Conservation (phyloP, 768 basidiomycete genomes). For the Hygrocybe coccinea region DNA sequence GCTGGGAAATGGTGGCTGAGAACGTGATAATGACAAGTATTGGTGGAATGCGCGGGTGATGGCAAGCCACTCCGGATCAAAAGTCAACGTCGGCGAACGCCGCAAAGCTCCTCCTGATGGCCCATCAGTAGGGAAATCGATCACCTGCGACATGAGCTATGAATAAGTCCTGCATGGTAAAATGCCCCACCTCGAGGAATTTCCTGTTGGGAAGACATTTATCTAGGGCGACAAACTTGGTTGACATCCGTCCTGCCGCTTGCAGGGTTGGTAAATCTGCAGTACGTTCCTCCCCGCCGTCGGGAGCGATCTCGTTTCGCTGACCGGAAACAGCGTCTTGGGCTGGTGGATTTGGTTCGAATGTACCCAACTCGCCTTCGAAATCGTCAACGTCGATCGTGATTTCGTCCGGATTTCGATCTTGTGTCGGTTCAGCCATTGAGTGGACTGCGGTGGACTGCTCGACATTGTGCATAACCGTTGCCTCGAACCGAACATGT, state of each 20-base stretch:
- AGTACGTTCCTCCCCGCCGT: constrained; percentile 44
- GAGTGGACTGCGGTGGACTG: too few relatives aligned
- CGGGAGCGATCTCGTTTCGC: constrained; percentile 50
- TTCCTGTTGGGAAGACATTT: constrained; percentile 76
- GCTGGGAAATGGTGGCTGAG: constrained; percentile 57
- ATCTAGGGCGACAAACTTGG: constrained; percentile 84
- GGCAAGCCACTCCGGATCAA: constrained; percentile 91
- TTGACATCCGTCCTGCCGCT: constrained; percentile 26
- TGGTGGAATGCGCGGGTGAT: constrained; percentile 85
- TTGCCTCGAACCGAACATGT: constrained; percentile 81
- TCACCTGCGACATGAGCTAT: constrained; percentile 42
- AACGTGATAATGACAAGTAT: constrained; percentile 53
- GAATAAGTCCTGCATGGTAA: neutral
- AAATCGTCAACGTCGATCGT: constrained; percentile 40
- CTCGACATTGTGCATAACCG: constrained; percentile 39
- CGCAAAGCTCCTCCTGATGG: constrained; percentile 2
- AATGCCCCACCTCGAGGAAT: constrained; percentile 66
- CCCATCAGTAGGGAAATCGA: constrained; percentile 45
- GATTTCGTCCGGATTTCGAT: constrained; percentile 49
- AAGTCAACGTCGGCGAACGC: constrained; percentile 46
- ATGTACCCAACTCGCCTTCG: neutral
- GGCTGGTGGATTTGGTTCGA: too few relatives aligned
- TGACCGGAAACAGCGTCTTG: constrained; percentile 20
- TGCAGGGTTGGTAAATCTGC: constrained; percentile 31
- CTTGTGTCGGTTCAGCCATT: constrained; percentile 10